Evolutionary conservation across 768 basidiomycete genomes (phyloP), one percentile per base, ranked within the genome.

Genomic region (Lactarius sanguifluus): DNA sequence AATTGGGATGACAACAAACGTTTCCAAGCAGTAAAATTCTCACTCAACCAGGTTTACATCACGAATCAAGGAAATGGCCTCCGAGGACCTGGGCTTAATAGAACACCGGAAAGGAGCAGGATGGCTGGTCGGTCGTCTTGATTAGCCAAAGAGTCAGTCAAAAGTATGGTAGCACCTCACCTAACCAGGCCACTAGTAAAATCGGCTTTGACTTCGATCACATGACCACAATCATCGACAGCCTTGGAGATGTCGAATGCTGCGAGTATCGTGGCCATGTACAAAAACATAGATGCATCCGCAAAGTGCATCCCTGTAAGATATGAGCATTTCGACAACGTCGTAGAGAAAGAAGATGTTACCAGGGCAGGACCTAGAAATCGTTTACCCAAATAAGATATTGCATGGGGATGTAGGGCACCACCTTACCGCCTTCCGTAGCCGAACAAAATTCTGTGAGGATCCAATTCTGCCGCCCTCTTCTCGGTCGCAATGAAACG

Each of bases 391-490:
- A 9, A 20, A 32, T 34, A 56, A 25, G n/a, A 15, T 5, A 40
- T 10, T 12, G 28, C 15, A 32, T 30, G 3, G 20, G 34, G 15
- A 34, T 18, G 8, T 30, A 12, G 36, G 34, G 41, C 20, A 54
- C 28, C 34, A 40, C 76, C 81, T 67, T 66, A 81, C 82, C 89
- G 82, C 76, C 89, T 79, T 57, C 89, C 89, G 72, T 89, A 91
- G 8, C 89, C 89, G 75, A 89, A 91, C 71, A 84, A 86, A 57
- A 86, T 73, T 57, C 79, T 79, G 62, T 83, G 84, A 66, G 87
- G 73, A 28, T 71, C 64, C 34, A 71, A 66, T 64, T 71, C 65
- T 41, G 71, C 57, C 60, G 59, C 10, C 64, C 61, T 8, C 62
- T 71, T 66, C 25, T 38, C n/a, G n/a, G 68, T 64, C 32, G 72